Evolutionary conservation across 768 basidiomycete species (phyloP).

Genomic region (Guyanaporus albipodus): DNA sequence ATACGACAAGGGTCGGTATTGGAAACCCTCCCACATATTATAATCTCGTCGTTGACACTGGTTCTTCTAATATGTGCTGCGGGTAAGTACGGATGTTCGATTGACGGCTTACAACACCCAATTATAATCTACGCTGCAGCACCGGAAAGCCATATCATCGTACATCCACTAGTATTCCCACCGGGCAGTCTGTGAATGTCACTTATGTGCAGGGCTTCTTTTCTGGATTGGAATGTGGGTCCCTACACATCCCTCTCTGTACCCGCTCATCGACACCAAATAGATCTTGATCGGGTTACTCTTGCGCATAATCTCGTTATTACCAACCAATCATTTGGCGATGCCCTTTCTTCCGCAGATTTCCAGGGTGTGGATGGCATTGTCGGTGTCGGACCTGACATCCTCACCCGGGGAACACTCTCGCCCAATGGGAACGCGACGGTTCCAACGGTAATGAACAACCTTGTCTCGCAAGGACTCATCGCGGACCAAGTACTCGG

Average conservation of each 20-base stretch:
- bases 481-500: conserved; percentile 14
- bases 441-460: conserved; percentile 25
- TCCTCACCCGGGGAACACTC: conserved; percentile 10
- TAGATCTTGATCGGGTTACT: conserved; percentile 27
- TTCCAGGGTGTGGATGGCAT: conserved; percentile 27
- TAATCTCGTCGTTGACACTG: conserved; percentile 31
- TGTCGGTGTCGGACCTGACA: conserved; percentile 24
- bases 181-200: conserved; percentile 13
- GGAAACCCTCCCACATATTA: conserved; percentile 27
- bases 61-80: conserved; percentile 32
- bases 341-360: conserved; percentile 2
- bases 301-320: conserved; percentile 22
- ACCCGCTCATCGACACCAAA: background rate
- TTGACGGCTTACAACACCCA: background rate
- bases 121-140: conserved; percentile 7
- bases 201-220: conserved; percentile 11
- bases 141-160: conserved; percentile 14
- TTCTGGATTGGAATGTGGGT: conserved; percentile 35
- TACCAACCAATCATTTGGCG: conserved; percentile 28
- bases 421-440: background rate
- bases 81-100: background rate
- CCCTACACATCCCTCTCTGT: background rate
- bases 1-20: conserved; percentile 23
- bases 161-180: conserved; percentile 20
- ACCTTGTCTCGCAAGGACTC: conserved; percentile 16